These are phyloP conservation scores for Penstemon barbatus DNA, from an alignment of 257 asterid species.

Conservation along the genomic window DNA sequence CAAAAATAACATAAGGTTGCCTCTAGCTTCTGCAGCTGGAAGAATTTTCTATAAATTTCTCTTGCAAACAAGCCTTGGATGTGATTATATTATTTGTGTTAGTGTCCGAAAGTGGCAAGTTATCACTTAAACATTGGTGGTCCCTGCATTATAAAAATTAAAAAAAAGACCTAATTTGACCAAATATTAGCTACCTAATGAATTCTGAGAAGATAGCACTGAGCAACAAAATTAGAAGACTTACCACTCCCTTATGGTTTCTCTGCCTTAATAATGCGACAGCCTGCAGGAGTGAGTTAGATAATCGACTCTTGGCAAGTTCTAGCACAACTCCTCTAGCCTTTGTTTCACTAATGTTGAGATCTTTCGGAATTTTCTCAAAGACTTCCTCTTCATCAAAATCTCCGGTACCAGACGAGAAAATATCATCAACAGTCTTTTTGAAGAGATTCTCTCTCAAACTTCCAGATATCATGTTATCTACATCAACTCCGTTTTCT, in stretches of 20 bases:
- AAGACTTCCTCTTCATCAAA: constrained; percentile 83
- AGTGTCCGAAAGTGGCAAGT: too few relatives aligned
- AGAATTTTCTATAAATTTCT: too few relatives aligned
- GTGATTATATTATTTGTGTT: too few relatives aligned
- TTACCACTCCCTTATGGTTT: constrained; percentile 76
- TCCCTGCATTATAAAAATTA: too few relatives aligned
- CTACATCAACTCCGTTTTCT: constrained; percentile 79
- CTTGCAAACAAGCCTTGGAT: too few relatives aligned
- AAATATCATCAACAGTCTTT: constrained; percentile 65
- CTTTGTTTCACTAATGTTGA: constrained; percentile 60
- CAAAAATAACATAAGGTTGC: too few relatives aligned
- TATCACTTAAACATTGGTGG: too few relatives aligned
- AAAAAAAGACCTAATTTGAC: too few relatives aligned
- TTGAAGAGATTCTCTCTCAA: constrained; percentile 82
- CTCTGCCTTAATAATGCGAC: constrained; percentile 84
- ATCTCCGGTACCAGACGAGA: constrained; percentile 97
- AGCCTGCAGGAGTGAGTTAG: constrained; percentile 87
- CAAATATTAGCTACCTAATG: too few relatives aligned
- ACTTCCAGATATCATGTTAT: constrained; percentile 71
- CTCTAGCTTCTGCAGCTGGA: too few relatives aligned
- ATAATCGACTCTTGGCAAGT: constrained; percentile 66
- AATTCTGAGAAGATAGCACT: too few relatives aligned
- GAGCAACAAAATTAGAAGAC: constrained; percentile 25
- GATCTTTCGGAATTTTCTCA: constrained; percentile 81
- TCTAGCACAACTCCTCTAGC: constrained; percentile 68